Percentiles rank a stretch among this genome's conserved stretches.
These are phyloP conservation scores for Pinus taeda DNA, from an alignment of 75 land plant species.

Conservation along the genomic window DNA sequence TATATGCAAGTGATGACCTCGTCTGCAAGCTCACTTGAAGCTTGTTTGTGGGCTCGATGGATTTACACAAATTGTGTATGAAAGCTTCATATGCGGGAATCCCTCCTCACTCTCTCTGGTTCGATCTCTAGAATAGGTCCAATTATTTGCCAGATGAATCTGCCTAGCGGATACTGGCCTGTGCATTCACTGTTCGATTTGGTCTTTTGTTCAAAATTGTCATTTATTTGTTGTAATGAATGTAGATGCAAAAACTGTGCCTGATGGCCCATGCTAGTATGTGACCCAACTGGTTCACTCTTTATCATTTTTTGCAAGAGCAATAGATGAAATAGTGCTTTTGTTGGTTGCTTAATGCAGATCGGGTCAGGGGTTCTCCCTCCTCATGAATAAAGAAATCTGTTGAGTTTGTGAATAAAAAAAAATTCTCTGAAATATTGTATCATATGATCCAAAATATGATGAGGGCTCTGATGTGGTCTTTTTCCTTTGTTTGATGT, in stretches of 20 bases:
- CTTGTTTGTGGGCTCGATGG: neutral
- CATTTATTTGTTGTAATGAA: slow-evolving; percentile 8
- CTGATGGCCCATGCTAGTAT: neutral
- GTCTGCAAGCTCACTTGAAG: neutral
- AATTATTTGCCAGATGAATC: slow-evolving; percentile 9
- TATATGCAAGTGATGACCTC: slow-evolving; percentile 5
- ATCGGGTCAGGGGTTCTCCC: too few species aligned
- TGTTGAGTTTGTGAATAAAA: too few species aligned
- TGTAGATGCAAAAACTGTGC: slow-evolving; percentile 3
- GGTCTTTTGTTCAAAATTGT: neutral
- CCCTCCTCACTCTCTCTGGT: neutral
- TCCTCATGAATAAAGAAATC: too few species aligned
- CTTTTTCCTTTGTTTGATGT: too few species aligned
- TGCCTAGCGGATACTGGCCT: slow-evolving; percentile 1
- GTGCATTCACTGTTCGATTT: neutral
- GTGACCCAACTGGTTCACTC: neutral
- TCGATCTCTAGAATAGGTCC: slow-evolving; percentile 10
- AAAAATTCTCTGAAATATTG: too few species aligned
- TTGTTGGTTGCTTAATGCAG: too few species aligned
- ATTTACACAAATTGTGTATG: neutral
- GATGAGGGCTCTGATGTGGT: too few species aligned
- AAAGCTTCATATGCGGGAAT: neutral
- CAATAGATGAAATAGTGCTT: neutral
- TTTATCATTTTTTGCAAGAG: neutral
- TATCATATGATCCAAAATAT: too few species aligned